Base-by-base conservation (phyloP, 345 rosid species). In the Citrus inodora region DNA sequence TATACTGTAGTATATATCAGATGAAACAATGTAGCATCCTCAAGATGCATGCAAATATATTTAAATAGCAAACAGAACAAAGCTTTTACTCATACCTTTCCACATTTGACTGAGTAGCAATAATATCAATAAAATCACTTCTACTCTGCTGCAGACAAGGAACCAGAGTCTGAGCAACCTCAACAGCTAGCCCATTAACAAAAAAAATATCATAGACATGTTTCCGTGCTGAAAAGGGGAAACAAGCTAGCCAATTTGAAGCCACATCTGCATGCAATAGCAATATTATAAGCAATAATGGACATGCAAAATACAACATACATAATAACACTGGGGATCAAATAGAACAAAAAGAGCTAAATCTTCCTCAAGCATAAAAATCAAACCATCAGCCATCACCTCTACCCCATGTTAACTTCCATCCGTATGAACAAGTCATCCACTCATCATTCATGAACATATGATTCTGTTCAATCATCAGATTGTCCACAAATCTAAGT, bases 161-260 rank as follows among this genome's bases (percentile, higher is more conserved):
- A 82, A 96, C 84, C 85, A 94, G 87, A 79, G 87, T 81, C 85
- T 91, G 98, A 86, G 90, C 90, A 81, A 91, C 97, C 86, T 94
- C 95, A 0, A 85, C 79, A 38, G 87, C 80, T 80, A 85, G 86
- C 30, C 98, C 99, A 55, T 85, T 80, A 51, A 86, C 85, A 83
- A 96, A 96, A 90, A 94, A 96, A 80, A 79, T 80, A 84, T 94
- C 99, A 74, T 94, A 96, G 28, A 90, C 85, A 77, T 86, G 90
- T 80, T 89, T 89, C 83, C 78, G 86, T 60, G 89, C 92, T 67
- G 98, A 87, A 74, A 87, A 70, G 56, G 99, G 89, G 87, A 96
- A 96, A 85, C 97, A 96, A 71, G 97, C 81, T 3, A 96, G 88
- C 98, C 98, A 96, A 85, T 90, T 86, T 79, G 94, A 88, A 75